These are phyloP conservation scores for Metschnikowia gelsemii DNA, from an alignment of 805 yeast species.

Conservation along the genomic window DNA sequence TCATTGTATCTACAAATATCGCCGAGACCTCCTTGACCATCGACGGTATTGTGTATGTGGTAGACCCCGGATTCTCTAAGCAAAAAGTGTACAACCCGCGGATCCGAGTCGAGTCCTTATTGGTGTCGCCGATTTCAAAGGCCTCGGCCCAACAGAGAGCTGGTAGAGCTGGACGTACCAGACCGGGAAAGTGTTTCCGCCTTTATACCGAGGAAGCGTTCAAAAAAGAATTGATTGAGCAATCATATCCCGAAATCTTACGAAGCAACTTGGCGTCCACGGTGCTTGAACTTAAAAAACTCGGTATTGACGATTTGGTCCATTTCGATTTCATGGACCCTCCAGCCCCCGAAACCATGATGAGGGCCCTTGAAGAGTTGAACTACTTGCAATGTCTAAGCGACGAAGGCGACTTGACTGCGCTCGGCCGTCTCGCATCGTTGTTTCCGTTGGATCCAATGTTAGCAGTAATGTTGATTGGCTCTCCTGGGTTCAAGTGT, in stretches of 20 bases:
- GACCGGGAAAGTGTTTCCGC: conserved; percentile 97
- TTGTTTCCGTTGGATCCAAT: conserved; percentile 95
- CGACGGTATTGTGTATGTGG: conserved; percentile 95
- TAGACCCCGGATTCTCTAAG: conserved; percentile 95
- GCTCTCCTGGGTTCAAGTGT: conserved; percentile 81
- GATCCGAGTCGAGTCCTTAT: conserved; percentile 88
- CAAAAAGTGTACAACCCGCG: conserved; percentile 97
- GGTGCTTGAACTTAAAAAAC: conserved; percentile 86
- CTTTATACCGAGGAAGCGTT: conserved; percentile 96
- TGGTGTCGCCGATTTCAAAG: conserved; percentile 94
- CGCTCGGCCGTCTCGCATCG: conserved; percentile 86
- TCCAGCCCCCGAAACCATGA: conserved; percentile 99
- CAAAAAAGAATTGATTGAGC: conserved; percentile 89
- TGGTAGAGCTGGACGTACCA: conserved; percentile 99
- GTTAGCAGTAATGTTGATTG: conserved; percentile 89
- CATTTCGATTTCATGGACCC: conserved; percentile 99
- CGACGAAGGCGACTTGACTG: conserved; percentile 88
- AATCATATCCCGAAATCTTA: conserved; percentile 93
- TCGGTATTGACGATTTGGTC: conserved; percentile 93
- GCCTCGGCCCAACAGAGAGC: conserved; percentile 99
- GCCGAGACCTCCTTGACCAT: conserved; percentile 98
- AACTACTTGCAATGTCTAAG: conserved; percentile 86
- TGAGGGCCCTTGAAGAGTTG: conserved; percentile 95
- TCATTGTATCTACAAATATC: conserved; percentile 88
- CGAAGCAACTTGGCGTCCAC: conserved; percentile 89